Base-by-base conservation (phyloP, 805 yeast genomes). In the Wickerhamomyces hampshirensis region DNA sequence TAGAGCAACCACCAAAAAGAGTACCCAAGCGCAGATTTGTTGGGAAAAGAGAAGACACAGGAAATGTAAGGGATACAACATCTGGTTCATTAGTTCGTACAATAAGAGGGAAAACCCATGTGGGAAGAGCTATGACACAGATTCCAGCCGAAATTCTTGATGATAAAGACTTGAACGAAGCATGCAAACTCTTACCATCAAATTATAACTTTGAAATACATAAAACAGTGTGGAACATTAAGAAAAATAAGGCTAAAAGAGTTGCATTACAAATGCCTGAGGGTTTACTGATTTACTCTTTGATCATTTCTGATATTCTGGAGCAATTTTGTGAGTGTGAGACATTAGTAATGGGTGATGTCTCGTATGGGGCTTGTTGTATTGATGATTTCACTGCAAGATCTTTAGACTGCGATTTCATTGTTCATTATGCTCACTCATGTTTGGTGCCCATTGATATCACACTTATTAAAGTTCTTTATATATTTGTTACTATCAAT, bases 251-350 rank as follows among this genome's bases (percentile, higher is more conserved):
- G 12, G 91, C 96, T 12, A 83, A 73, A 46, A 67, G 95, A 42
- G 96, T 94, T 5, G 96, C 96, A 2, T 62, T 93, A 18, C 98
- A 93, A 54, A 85, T 93, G 96, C 98, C 98, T 2, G 98, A 93
- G 60, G 98, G 98, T 1, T 62, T 93, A 21, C 65, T 93, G 33
- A 84, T 93, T 1, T 93, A 89, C 56, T 80, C 97, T 0, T 69
- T 95, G 42, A 73, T 93, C 26, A 76, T 93, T n/a, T 73, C 95
- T 4, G 98, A 93, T 60, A 91, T 93, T 17, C 57, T 93, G 24
- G 95, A 87, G 53, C 96, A 89, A 59, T 91, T 93, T 50, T 89
- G 97, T 57, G 61, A 65, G 3, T 87, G 83, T 35, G 96, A 89
- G 53, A 84, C 89, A 0, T 68, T 93, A 1, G 93, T 91, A 3